Conservation (phyloP, 768 basidiomycete species). For the Boletellus ananas region DNA sequence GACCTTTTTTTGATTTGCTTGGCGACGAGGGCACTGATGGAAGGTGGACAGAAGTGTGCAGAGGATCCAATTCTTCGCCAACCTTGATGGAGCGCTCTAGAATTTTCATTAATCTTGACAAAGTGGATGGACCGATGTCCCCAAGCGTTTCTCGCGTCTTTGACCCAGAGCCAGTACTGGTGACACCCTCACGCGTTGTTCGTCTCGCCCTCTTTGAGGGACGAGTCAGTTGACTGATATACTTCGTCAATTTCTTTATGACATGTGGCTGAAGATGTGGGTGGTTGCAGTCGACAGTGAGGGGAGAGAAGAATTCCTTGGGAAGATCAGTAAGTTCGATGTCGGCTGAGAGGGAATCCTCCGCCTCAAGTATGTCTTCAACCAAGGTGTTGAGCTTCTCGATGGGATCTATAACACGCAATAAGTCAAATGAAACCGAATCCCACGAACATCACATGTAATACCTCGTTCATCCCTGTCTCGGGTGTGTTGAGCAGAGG, state of each 20-base stretch:
- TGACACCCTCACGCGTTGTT: conserved; percentile 34
- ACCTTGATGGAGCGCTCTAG: conserved; percentile 76
- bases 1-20: conserved; percentile 45
- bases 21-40: conserved; percentile 34
- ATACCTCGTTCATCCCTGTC: conserved; percentile 76
- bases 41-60: conserved; percentile 36
- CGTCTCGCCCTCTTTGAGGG: conserved; percentile 69
- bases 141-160: conserved; percentile 55
- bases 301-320: conserved; percentile 59
- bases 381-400: conserved; percentile 75
- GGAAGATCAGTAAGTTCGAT: conserved; percentile 48
- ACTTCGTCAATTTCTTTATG: conserved; percentile 66
- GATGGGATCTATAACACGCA: conserved; percentile 46
- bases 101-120: conserved; percentile 69
- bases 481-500: conserved; percentile 58
- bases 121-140: conserved; percentile 58
- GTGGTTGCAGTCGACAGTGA: conserved; percentile 52
- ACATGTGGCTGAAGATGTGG: conserved; percentile 58
- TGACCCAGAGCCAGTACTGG: conserved; percentile 34
- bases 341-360: conserved; percentile 66
- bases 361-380: conserved; percentile 82
- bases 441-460: background rate
- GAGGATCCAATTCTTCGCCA: conserved; percentile 74
- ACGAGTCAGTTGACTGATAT: conserved; percentile 62
- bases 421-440: background rate